Evolutionary conservation across 2,329 filamentous ascomycete genomes (phyloP), one percentile per base, ranked within the genome.

Genomic region (Trichoderma aggressivum): DNA sequence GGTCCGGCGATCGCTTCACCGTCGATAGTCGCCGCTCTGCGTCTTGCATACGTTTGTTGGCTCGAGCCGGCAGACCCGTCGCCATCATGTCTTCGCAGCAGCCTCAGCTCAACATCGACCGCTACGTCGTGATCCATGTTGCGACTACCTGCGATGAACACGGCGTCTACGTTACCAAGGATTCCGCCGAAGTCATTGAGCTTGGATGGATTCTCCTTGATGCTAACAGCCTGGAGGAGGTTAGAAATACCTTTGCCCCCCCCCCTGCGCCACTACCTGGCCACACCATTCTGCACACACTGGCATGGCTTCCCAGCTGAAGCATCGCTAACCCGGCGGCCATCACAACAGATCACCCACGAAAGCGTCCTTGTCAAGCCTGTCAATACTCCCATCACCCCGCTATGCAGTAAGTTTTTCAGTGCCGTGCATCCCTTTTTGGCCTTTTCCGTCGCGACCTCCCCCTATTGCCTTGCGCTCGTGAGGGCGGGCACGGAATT

Each of bases 81-180:
- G 75, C 66, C 72, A 79, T 75, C 77, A 83, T 82, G 81, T 77
- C 81, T 76, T 78, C 82, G 70, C 82, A 82, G 76, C 80, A 80
- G 69, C 86, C 85, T 64, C 88, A 89, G 76, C 87, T 90, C 77
- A 92, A 92, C 84, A 89, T 97, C 83, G 96, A 99, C 85, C 93
- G 95, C 82, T 99, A 97, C 84, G 92, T 98, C 75, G 93, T 99
- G 79, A 97, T 98, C 81, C 96, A 99, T 83, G 95, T 98, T 79
- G 96, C 96, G 74, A 99, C 96, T 43, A 99, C 96, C 76, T 99
- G 96, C 84, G 96, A 99, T 82, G 96, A 99, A 83, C 96, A 99
- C 84, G 96, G 96, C 74, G 96, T 99, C 75, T 99, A 99, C 83
- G 96, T 99, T 72, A 99, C 96, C 72, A 98, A 98, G 84, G 96